These are phyloP conservation scores for Saturnispora diversa DNA, from an alignment of 805 yeast genomes.

Conservation along the genomic window DNA sequence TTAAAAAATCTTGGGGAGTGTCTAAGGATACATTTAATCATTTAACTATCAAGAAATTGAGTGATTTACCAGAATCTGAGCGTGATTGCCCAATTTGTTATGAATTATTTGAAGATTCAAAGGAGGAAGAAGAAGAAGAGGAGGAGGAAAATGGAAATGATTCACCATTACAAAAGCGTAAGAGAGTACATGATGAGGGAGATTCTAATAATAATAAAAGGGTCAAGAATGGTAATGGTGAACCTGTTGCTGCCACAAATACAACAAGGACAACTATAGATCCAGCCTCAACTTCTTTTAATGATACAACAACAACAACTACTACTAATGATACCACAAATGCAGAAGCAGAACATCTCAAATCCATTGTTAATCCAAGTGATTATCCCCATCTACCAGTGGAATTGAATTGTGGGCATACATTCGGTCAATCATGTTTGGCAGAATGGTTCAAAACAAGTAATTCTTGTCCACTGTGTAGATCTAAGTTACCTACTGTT, in stretches of 20 bases:
- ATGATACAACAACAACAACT: slow-evolving; percentile 13
- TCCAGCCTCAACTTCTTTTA: slow-evolving; percentile 11
- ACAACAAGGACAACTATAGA: slow-evolving; percentile 4
- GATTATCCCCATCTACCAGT: slow-evolving; percentile 54
- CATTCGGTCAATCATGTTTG: slow-evolving; percentile 81
- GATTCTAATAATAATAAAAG: neutral
- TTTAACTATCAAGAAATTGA: slow-evolving; percentile 33
- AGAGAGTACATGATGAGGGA: too few relatives aligned
- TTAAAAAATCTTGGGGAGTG: slow-evolving; percentile 44
- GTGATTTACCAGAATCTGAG: slow-evolving; percentile 26
- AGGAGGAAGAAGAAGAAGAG: slow-evolving; percentile 8
- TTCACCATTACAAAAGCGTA: too few relatives aligned
- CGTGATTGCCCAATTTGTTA: slow-evolving; percentile 57
- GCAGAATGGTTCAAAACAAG: slow-evolving; percentile 73
- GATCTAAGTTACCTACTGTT: slow-evolving; percentile 41
- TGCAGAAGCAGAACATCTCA: slow-evolving; percentile 14
- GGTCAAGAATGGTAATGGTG: slow-evolving; percentile 6
- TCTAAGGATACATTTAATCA: slow-evolving; percentile 44
- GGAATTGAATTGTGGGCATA: slow-evolving; percentile 75
- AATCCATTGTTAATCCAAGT: slow-evolving; percentile 9
- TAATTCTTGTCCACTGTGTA: slow-evolving; percentile 80
- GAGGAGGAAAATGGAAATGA: slow-evolving; percentile 5
- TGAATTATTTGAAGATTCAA: slow-evolving; percentile 38
- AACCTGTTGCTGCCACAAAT: slow-evolving; percentile 13
- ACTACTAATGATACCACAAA: slow-evolving; percentile 10